phyloP scores from a whole-genome alignment of 805 yeast genomes.

The Candida sphagnicola region DNA sequence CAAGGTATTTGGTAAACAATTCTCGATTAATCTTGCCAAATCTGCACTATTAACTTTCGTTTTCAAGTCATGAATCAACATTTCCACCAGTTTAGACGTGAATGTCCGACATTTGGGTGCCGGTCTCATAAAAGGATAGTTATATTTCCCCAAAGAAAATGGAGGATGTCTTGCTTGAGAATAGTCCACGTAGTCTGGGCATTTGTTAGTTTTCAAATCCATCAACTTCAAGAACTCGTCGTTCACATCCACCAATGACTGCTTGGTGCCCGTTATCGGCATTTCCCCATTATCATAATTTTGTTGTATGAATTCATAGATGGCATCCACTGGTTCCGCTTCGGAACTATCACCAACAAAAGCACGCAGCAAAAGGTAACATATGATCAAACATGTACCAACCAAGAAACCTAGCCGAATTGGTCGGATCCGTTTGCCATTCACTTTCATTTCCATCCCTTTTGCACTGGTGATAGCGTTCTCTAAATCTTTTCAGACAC shows the following conservation, averaged over 20 bases:
- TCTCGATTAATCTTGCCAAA: constrained; percentile 71
- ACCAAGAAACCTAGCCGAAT: not conserved
- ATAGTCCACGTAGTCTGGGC: constrained; percentile 64
- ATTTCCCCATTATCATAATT: not conserved
- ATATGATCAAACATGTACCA: not conserved
- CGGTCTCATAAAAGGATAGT: constrained; percentile 76
- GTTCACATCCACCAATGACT: not conserved
- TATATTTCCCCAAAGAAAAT: constrained; percentile 48
- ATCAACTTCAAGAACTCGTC: constrained; percentile 13
- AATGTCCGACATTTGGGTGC: constrained; percentile 70
- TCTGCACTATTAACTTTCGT: constrained; percentile 54
- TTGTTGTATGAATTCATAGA: constrained; percentile 1
- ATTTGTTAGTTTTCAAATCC: constrained; percentile 24
- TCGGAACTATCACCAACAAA: not conserved
- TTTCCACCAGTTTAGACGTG: constrained; percentile 57
- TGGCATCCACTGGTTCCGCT: not conserved
- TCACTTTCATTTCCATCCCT: constrained; percentile 2
- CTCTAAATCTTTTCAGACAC: too few species aligned
- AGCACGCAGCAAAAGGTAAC: not conserved
- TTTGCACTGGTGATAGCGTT: too few species aligned
- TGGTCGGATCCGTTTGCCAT: constrained; percentile 2
- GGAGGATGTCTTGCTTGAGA: constrained; percentile 56
- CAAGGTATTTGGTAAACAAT: constrained; percentile 80
- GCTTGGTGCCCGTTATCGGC: not conserved
- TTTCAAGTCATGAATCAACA: constrained; percentile 49